Conservation (phyloP, 2,329 filamentous ascomycete genomes). For the Pezicula rhizophila region DNA sequence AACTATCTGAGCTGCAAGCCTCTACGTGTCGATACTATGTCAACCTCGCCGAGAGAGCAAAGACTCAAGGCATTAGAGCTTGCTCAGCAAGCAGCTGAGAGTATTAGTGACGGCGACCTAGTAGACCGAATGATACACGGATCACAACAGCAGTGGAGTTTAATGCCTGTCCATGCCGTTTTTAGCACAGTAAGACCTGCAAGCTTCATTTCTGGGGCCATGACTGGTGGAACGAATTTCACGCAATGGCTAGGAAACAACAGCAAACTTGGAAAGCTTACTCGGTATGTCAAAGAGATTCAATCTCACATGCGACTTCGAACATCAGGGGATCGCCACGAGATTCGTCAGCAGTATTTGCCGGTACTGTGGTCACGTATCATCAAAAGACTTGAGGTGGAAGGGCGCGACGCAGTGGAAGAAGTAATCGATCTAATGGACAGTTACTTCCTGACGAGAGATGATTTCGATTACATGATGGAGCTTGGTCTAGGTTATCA, state of each 20-base stretch:
- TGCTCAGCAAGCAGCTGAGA: conserved; percentile 81
- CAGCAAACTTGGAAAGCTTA: conserved; percentile 75
- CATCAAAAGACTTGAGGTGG: conserved; percentile 64
- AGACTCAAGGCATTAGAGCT: conserved; percentile 81
- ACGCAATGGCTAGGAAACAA: conserved; percentile 94
- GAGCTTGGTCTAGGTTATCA: conserved; percentile 87
- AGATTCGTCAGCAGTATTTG: conserved; percentile 90
- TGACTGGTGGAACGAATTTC: conserved; percentile 67
- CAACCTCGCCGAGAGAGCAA: conserved; percentile 60
- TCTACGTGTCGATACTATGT: conserved; percentile 49
- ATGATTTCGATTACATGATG: conserved; percentile 89
- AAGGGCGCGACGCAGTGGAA: conserved; percentile 76
- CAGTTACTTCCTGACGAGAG: conserved; percentile 87
- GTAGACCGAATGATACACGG: conserved; percentile 98
- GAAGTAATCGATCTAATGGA: conserved; percentile 95
- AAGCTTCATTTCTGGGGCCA: conserved; percentile 76
- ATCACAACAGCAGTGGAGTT: conserved; percentile 93
- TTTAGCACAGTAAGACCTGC: conserved; percentile 93
- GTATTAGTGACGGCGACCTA: conserved; percentile 93
- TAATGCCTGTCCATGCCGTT: conserved; percentile 94
- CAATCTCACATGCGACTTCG: conserved; percentile 94
- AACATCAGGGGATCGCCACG: conserved; percentile 84
- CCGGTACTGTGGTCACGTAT: conserved; percentile 80
- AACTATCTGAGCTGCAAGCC: conserved; percentile 89
- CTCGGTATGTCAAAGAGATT: conserved; percentile 82